phyloP scores from a whole-genome alignment of 495 filamentous ascomycete species.

The Neurospora sp. region DNA sequence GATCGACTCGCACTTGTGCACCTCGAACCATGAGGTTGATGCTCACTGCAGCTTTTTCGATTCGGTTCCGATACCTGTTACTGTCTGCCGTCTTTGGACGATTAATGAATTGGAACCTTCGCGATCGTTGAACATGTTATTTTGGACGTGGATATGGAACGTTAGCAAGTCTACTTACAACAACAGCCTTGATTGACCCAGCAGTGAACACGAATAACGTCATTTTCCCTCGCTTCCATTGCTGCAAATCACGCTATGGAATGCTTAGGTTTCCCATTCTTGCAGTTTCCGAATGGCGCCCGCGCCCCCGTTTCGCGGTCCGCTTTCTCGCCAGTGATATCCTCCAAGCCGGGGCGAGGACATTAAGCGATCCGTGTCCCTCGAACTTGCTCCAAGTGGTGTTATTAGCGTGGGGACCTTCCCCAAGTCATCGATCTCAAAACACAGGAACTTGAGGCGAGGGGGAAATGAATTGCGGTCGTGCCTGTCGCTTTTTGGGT shows the following conservation, averaged over 20 bases:
- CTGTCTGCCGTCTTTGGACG: not conserved
- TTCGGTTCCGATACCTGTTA: not conserved
- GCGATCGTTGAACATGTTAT: not conserved
- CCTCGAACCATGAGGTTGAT: not conserved
- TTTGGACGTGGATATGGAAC: not conserved
- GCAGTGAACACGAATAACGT: not conserved
- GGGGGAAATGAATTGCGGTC: not conserved
- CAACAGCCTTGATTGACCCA: not conserved
- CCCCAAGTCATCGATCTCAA: not conserved
- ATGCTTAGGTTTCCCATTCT: not conserved
- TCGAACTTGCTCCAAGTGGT: not conserved
- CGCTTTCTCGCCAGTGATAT: not conserved
- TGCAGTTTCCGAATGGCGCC: not conserved
- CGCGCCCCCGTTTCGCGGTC: not conserved
- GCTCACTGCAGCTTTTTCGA: not conserved
- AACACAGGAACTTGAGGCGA: not conserved
- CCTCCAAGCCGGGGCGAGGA: not conserved
- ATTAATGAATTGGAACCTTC: not conserved
- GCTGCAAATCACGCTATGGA: not conserved
- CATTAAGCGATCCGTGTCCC: not conserved
- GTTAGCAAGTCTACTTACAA: not conserved
- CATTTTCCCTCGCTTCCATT: not conserved
- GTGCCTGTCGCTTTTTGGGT: not conserved
- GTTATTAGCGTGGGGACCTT: not conserved
- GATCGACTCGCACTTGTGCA: not conserved